phyloP scores from a whole-genome alignment of 768 basidiomycete species.

The Boletus insuetus region DNA sequence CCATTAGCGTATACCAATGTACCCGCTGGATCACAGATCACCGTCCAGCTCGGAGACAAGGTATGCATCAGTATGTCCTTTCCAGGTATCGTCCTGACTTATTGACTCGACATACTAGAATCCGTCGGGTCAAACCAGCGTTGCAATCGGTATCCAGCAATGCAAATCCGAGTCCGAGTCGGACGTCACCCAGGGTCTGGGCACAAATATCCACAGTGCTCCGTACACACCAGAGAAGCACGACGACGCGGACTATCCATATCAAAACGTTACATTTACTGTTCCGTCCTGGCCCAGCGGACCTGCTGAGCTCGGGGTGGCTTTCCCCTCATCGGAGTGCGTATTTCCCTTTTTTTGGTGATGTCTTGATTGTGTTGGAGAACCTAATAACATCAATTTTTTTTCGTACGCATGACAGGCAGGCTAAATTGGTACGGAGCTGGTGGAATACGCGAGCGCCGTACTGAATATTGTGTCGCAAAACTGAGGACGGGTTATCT shows the following conservation, averaged over 20 bases:
- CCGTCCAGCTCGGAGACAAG: constrained; percentile 35
- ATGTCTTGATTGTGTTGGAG: too few species aligned
- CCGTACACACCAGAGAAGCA: neutral
- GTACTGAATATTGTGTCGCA: too few species aligned
- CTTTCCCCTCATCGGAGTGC: neutral
- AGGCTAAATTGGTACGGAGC: too few species aligned
- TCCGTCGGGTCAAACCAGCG: neutral
- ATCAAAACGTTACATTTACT: neutral
- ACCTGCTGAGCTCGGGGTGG: neutral
- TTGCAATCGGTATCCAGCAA: constrained; percentile 1
- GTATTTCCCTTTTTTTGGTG: neutral
- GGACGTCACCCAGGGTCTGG: neutral
- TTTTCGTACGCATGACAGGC: too few species aligned
- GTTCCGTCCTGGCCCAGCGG: neutral
- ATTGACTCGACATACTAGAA: too few species aligned
- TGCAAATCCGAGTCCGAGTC: neutral
- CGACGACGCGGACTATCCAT: neutral
- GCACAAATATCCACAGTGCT: constrained; percentile 2
- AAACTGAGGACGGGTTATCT: too few species aligned
- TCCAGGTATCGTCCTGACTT: neutral
- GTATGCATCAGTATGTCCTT: constrained; percentile 29
- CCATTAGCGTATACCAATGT: constrained; percentile 36
- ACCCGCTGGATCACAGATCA: constrained; percentile 34
- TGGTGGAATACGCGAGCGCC: too few species aligned
- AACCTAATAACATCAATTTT: too few species aligned